Percentiles rank a stretch among this genome's conserved stretches.
phyloP scores from a whole-genome alignment of 2,329 filamentous ascomycete species.

The Thielaviopsis ethacetica region DNA sequence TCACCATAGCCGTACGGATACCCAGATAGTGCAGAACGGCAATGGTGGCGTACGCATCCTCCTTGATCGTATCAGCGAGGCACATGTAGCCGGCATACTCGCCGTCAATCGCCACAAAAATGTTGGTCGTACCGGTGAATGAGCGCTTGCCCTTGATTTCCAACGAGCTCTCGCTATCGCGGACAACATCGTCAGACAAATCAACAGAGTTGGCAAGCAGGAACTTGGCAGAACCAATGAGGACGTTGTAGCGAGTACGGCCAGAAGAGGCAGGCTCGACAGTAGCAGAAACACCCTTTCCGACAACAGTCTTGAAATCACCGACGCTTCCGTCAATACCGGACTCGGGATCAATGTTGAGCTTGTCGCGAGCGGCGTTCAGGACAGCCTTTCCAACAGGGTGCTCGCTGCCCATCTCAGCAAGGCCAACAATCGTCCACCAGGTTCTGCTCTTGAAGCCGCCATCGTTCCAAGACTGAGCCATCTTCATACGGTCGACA shows the following conservation, averaged over 20 bases:
- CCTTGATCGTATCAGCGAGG: conserved; percentile 82
- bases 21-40: conserved; percentile 70
- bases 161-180: conserved; percentile 36
- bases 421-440: conserved; percentile 94
- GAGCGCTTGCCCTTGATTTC: conserved; percentile 22
- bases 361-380: conserved; percentile 54
- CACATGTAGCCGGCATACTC: conserved; percentile 67
- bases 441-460: conserved; percentile 59
- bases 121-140: conserved; percentile 65
- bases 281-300: conserved; percentile 65
- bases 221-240: conserved; percentile 69
- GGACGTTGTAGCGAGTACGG: conserved; percentile 56
- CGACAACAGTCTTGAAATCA: conserved; percentile 70
- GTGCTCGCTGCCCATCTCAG: conserved; percentile 90
- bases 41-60: conserved; percentile 65
- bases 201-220: conserved; percentile 53
- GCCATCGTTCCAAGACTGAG: conserved; percentile 50
- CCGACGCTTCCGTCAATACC: conserved; percentile 69
- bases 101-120: conserved; percentile 77
- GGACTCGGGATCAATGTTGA: conserved; percentile 55
- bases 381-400: conserved; percentile 86
- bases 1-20: conserved; percentile 80
- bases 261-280: conserved; percentile 45
- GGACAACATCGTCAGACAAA: conserved; percentile 46
- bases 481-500: conserved; percentile 56